Conservation (phyloP, 306 rosid genomes). For the Cucumis hystrix region DNA sequence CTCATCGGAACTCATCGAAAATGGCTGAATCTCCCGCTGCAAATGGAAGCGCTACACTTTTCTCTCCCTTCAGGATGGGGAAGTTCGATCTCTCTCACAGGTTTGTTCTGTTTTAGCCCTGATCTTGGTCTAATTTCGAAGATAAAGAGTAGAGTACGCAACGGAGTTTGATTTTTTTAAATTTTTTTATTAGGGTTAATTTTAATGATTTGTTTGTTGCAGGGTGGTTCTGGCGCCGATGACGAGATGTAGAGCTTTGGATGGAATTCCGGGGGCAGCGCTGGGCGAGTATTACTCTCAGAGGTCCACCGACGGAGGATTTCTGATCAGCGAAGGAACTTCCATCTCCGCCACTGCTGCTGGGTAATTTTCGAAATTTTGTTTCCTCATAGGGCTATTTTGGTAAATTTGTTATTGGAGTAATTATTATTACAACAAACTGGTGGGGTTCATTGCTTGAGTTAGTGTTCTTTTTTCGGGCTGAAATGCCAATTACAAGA, state of each 20-base stretch:
- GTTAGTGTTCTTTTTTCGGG: not conserved
- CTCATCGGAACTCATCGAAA: not conserved
- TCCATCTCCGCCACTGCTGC: constrained; percentile 24
- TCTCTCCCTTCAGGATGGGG: constrained; percentile 64
- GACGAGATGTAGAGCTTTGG: constrained; percentile 45
- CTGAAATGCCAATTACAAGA: no score
- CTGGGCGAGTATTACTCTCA: constrained; percentile 32
- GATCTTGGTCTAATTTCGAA: not conserved
- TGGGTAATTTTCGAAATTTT: constrained; percentile 32
- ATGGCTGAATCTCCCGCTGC: not conserved
- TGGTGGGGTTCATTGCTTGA: not conserved
- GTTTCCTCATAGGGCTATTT: not conserved
- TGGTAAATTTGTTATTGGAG: not conserved
- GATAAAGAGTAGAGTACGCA: not conserved
- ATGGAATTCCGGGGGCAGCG: constrained; percentile 27
- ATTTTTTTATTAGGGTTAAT: not conserved
- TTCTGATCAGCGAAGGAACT: constrained; percentile 45
- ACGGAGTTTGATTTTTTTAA: not conserved
- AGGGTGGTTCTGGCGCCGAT: constrained; percentile 56
- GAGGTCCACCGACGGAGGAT: constrained; percentile 36
- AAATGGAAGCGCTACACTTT: constrained; percentile 20
- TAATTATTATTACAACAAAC: not conserved
- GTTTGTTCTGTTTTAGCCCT: constrained; percentile 10
- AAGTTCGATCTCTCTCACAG: constrained; percentile 66
- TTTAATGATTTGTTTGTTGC: not conserved